A percentile compares a stretch with the other conserved stretches of the same genome.
phyloP scores from a whole-genome alignment of 768 basidiomycete genomes.

The Tubosaeta sp. region DNA sequence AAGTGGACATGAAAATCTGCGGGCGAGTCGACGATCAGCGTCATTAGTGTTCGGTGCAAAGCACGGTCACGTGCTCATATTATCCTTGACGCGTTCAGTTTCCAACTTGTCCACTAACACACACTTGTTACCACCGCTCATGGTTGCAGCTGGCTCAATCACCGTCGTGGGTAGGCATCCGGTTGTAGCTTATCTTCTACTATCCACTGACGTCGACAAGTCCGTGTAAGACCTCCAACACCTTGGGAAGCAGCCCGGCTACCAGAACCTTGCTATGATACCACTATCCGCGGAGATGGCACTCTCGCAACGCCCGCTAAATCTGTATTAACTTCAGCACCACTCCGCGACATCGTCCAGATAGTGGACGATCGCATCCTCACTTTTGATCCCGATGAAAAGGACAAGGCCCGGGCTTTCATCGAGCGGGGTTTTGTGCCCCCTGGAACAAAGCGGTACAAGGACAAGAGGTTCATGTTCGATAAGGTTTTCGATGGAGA shows the following conservation, averaged over 20 bases:
- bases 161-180: slow-evolving; percentile 67
- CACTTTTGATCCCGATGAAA: slow-evolving; percentile 94
- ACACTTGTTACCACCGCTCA: slow-evolving; percentile 26
- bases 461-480: slow-evolving; percentile 96
- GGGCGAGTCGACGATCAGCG: slow-evolving; percentile 43
- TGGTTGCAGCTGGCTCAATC: slow-evolving; percentile 86
- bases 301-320: slow-evolving; percentile 67
- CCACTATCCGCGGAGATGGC: slow-evolving; percentile 78
- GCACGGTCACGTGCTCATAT: slow-evolving; percentile 30
- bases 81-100: slow-evolving; percentile 25
- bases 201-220: slow-evolving; percentile 38
- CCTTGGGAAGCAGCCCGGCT: slow-evolving; percentile 81
- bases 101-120: slow-evolving; percentile 20
- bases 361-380: slow-evolving; percentile 92
- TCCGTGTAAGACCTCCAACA: slow-evolving; percentile 88
- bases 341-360: slow-evolving; percentile 75
- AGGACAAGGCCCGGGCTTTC: slow-evolving; percentile 74
- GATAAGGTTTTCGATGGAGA: slow-evolving; percentile 87
- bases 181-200: background rate
- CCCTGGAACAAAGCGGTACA: slow-evolving; percentile 89
- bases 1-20: slow-evolving; percentile 98
- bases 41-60: slow-evolving; percentile 23
- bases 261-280: slow-evolving; percentile 69
- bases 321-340: slow-evolving; percentile 46
- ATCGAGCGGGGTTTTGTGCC: slow-evolving; percentile 81